phyloP scores from a whole-genome alignment of 176 grass and related monocot genomes.

The Alopecurus myosuroides region DNA sequence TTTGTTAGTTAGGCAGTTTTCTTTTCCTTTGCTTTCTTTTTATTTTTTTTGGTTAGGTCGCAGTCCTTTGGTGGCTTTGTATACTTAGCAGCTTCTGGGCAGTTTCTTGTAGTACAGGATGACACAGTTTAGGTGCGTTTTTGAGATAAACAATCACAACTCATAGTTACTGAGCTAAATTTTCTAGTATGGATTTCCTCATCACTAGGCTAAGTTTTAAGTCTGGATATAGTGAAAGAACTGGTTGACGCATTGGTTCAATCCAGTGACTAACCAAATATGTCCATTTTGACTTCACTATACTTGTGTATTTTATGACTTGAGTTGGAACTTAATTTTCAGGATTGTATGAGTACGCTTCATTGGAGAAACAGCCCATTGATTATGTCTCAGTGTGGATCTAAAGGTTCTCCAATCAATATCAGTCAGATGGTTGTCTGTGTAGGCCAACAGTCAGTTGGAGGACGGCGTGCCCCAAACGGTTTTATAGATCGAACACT shows the following conservation, averaged over 20 bases:
- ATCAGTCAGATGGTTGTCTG: conserved; percentile 98
- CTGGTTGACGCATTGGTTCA: conserved; percentile 13
- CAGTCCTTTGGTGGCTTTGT: not conserved
- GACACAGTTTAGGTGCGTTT: not conserved
- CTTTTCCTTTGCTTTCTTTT: not conserved
- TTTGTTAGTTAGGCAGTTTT: not conserved
- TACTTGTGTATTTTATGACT: conserved; percentile 3
- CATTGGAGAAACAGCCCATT: conserved; percentile 95
- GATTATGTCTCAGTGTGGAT: conserved; percentile 99
- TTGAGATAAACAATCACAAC: not conserved
- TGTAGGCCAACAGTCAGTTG: conserved; percentile 98
- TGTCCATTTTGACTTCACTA: conserved; percentile 11
- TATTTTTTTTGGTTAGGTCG: not conserved
- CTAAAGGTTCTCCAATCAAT: conserved; percentile 97
- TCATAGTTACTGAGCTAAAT: not conserved
- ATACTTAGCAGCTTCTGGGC: not conserved
- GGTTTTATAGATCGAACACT: conserved; percentile 94
- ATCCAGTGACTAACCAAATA: not conserved
- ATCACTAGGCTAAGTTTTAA: not conserved
- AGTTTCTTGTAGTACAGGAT: not conserved
- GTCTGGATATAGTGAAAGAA: not conserved
- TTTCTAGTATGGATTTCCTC: conserved; percentile 5
- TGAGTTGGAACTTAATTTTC: conserved; percentile 30
- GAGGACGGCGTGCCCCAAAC: conserved; percentile 81
- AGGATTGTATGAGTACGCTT: conserved; percentile 79